Base-by-base conservation (phyloP, 2,329 filamentous ascomycete genomes). In the Raffaelea albimanens region DNA sequence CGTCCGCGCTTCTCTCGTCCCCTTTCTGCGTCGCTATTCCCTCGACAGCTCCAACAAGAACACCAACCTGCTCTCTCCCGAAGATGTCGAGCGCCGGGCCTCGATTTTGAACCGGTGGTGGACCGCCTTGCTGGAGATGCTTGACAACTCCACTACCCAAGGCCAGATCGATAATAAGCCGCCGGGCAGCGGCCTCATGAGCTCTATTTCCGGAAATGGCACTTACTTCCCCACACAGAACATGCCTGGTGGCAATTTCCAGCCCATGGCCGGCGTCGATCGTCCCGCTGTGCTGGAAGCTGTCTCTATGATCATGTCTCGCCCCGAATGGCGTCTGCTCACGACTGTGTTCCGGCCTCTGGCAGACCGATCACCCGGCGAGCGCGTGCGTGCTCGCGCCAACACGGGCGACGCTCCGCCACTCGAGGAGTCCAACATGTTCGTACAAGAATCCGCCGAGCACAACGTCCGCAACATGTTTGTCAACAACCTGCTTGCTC, bases 381-480 rank as follows among this genome's bases (percentile, higher is more conserved):
- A 76, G 52, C 63, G 63, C 19, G 63, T 68, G 19, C 69, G 64
- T 33, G 63, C 63, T 54, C 70, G 67, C 40, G 71, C 70, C 14
- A 65, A 65, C 50, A 74, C 77, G 2, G 75, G 72, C 14, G 72
- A 71, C 34, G 85, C 78, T 2, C 77, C 80, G 49, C 89, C 87
- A 41, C 67, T 87, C 48, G 72, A 83, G 46, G 69, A 64, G 72
- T 61, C 66, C 3, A 62, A 64, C 1, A 69, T 75, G 47, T 58
- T 78, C 19, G 69, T 68, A 29, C 73, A 52, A 16, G 53, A 78
- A 59, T 93, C 88, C 4, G 85, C 90, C 11, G 82, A 89, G 59
- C 88, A 95, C 64, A 95, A 94, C 58, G 82, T 95, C 21, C 80
- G 86, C 50, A 91, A 87, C 58, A 90, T 89, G 64, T 95, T 94